Evolutionary conservation across 352 stramenopile genomes (phyloP).

Genomic region (Pythium diclinum): DNA sequence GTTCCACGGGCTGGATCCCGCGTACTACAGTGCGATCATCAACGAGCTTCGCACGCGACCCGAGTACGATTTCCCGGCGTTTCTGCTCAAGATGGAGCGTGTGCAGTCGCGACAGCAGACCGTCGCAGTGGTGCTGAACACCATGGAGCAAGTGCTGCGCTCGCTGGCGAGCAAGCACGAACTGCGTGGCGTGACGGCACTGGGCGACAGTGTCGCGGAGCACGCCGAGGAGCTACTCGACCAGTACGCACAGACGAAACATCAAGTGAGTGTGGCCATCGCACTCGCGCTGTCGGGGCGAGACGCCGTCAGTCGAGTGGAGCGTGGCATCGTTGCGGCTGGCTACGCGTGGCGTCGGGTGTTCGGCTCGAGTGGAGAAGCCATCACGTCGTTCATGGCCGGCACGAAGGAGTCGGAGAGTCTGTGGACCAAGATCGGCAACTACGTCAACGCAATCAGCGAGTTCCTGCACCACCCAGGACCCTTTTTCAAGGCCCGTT

Average conservation of each 20-base stretch:
- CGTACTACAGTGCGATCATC: slow-evolving; percentile 35
- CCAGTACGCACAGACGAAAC: slow-evolving; percentile 29
- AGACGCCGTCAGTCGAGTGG: slow-evolving; percentile 27
- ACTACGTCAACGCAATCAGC: slow-evolving; percentile 5
- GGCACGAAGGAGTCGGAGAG: slow-evolving; percentile 20
- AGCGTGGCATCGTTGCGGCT: slow-evolving; percentile 34
- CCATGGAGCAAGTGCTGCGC: slow-evolving; percentile 39
- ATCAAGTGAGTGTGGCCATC: slow-evolving; percentile 18
- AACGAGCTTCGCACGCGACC: slow-evolving; percentile 33
- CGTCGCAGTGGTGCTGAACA: slow-evolving; percentile 40
- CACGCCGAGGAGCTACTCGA: slow-evolving; percentile 33
- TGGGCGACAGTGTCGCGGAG: slow-evolving; percentile 33
- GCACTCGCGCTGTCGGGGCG: slow-evolving; percentile 24
- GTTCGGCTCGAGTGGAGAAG: slow-evolving; percentile 19
- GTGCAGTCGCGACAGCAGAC: slow-evolving; percentile 31
- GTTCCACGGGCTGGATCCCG: slow-evolving; percentile 37
- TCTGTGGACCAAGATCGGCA: slow-evolving; percentile 23
- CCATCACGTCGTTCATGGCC: slow-evolving; percentile 33
- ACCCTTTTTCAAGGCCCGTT: slow-evolving; percentile 18
- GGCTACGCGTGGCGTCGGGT: slow-evolving; percentile 44
- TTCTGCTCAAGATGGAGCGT: slow-evolving; percentile 43
- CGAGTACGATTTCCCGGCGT: slow-evolving; percentile 32
- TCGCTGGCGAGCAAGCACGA: slow-evolving; percentile 45
- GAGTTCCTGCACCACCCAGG: slow-evolving; percentile 18
- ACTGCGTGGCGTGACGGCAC: slow-evolving; percentile 39